A percentile compares a stretch with the other conserved stretches of the same genome.
phyloP scores from a whole-genome alignment of 169 alveolate genomes.

The Plasmodium adleri region DNA sequence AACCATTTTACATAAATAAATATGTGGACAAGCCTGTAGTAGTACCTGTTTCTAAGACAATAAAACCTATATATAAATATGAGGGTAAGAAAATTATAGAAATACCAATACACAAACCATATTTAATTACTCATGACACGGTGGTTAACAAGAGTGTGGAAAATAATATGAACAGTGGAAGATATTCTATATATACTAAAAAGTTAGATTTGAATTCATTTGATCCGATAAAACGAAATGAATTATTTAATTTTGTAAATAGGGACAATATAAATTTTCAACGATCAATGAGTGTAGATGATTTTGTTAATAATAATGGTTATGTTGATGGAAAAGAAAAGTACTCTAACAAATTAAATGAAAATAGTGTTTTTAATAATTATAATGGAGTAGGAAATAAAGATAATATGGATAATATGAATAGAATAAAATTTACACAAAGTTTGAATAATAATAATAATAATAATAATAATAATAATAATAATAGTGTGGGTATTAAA shows the following conservation, averaged over 20 bases:
- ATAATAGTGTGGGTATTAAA: neutral
- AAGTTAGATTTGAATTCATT: conserved; percentile 43
- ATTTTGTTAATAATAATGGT: neutral
- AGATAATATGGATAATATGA: neutral
- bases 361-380: neutral
- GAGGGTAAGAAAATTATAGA: conserved; percentile 82
- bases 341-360: neutral
- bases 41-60: conserved; percentile 83
- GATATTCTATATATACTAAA: conserved; percentile 51
- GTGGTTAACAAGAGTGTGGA: conserved; percentile 45
- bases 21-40: conserved; percentile 86
- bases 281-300: conserved; percentile 56
- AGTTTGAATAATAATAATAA: conserved; percentile 24
- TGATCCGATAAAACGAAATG: conserved; percentile 28
- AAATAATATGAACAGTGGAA: conserved; percentile 35
- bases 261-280: conserved; percentile 29
- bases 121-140: conserved; percentile 84
- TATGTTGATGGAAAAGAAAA: neutral
- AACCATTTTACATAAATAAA: conserved; percentile 82
- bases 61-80: conserved; percentile 82
- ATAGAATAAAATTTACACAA: conserved; percentile 25
- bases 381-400: neutral
- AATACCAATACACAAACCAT: conserved; percentile 86
- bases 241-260: conserved; percentile 53
- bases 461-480: conserved; percentile 1